A percentile compares a stretch with the other conserved stretches of the same genome.
Conservation (phyloP, 805 yeast species). For the Brettanomyces anomalus region DNA sequence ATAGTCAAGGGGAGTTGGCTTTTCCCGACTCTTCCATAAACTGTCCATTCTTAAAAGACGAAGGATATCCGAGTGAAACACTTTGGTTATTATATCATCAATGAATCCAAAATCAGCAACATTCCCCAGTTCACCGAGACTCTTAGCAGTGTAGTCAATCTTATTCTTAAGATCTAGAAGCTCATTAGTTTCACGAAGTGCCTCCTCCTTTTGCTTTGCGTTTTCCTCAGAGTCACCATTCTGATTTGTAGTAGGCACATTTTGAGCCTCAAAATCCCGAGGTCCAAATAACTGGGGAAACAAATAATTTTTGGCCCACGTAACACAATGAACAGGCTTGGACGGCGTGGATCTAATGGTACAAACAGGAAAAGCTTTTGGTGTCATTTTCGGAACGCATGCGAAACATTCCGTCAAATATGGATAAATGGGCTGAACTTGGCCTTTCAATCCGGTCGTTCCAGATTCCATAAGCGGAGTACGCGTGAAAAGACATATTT, state of each 20-base stretch:
- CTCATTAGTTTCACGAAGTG: constrained; percentile 62
- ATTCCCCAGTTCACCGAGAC: constrained; percentile 1
- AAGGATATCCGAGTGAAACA: constrained; percentile 69
- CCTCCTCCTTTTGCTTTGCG: constrained; percentile 52
- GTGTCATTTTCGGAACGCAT: constrained; percentile 79
- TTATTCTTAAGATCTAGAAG: constrained; percentile 36
- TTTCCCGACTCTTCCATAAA: constrained; percentile 64
- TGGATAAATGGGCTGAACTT: constrained; percentile 85
- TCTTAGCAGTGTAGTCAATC: constrained; percentile 19
- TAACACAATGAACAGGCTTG: constrained; percentile 90
- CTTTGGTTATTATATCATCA: constrained; percentile 39
- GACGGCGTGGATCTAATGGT: constrained; percentile 96
- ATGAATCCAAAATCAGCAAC: constrained; percentile 24
- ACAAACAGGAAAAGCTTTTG: constrained; percentile 90
- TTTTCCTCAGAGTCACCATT: constrained; percentile 39
- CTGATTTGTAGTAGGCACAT: constrained; percentile 2
- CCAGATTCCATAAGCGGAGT: constrained; percentile 89
- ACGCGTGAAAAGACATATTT: constrained; percentile 62
- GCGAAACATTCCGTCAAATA: constrained; percentile 86
- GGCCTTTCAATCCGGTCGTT: constrained; percentile 91
- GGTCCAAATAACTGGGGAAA: constrained; percentile 68
- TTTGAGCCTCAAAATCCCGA: constrained; percentile 13
- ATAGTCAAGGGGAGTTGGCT: constrained; percentile 55
- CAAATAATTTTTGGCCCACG: constrained; percentile 93
- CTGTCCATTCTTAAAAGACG: constrained; percentile 62